phyloP scores from a whole-genome alignment of 371 early-diverging fungal species.

The Syncephalastrum contaminatum region DNA sequence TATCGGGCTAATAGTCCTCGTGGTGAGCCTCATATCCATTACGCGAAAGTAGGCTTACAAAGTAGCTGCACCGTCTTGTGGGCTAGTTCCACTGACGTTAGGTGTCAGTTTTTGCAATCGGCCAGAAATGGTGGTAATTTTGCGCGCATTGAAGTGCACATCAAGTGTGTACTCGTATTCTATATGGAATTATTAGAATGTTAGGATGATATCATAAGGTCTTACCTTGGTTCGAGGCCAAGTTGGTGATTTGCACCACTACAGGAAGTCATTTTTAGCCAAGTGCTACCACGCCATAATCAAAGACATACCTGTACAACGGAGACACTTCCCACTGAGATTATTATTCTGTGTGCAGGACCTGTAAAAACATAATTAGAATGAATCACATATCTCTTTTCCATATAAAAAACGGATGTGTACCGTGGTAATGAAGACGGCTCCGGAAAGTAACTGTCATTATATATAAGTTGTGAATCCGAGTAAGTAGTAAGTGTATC shows the following conservation, averaged over 20 bases:
- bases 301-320: too few relatives aligned
- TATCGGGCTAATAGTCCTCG: neutral
- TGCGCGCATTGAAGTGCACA: constrained; percentile 4
- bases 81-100: neutral
- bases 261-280: neutral
- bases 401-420: neutral
- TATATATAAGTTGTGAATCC: too few relatives aligned
- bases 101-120: constrained; percentile 4
- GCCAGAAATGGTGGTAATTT: constrained; percentile 2
- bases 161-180: constrained; percentile 8
- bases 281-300: neutral
- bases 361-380: neutral
- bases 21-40: neutral
- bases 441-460: too few relatives aligned
- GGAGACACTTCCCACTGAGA: neutral
- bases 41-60: constrained; percentile 4
- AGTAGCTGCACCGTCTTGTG: neutral
- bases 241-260: constrained; percentile 17
- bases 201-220: neutral
- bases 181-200: neutral
- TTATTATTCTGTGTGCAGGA: neutral
- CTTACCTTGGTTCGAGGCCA: constrained; percentile 13
- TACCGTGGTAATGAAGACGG: too few relatives aligned
- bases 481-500: too few relatives aligned
- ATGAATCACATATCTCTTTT: constrained; percentile 1